Base-by-base conservation (phyloP, 352 stramenopile species). In the Phytophthora melonis region DNA sequence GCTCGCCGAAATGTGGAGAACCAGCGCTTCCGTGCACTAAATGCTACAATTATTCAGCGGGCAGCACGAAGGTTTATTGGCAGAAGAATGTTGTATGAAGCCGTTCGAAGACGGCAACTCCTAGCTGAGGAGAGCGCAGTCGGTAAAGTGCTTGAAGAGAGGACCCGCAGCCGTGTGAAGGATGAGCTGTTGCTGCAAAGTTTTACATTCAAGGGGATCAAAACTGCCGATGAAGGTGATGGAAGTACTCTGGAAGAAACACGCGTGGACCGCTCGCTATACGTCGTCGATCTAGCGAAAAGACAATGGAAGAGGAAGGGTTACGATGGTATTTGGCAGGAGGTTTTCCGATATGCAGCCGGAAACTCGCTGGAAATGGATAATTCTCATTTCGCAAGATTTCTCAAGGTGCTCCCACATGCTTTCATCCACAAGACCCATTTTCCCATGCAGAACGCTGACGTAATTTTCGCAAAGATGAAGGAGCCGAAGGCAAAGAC, bases 381-480 rank as follows among this genome's bases (percentile, higher is more conserved):
- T 66, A 91, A 87, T 60, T 92, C 87, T 41, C 78, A 80, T 58
- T 92, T 92, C 21, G 68, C 81, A 1, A 77, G 85, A 8, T 91
- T 92, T 43, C 72, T 93, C 27, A 93, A 93, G 39, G 71, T 73
- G 1, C 63, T 93, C 19, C 87, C 87, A 2, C 74, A 83, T 23
- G 58, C 59, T 27, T 93, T 94, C 30, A 83, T 94, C 30, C 77
- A 91, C 68, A 86, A 87, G 55, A 77, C 73, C 18, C 71, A 75
- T 13, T 94, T 92, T 52, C 79, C 86, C 14, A 73, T 76, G 25
- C 85, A 93, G 45, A 85, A 75, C 3, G 72, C 81, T 0, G 87
- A 94, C 47, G 53, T 92, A 14, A 83, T 92, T 18, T 94, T 94
- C 41, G 72, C 81, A 3, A 92, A 93, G 56, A 90, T 93, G 82